These are phyloP conservation scores for Lagenidium giganteum DNA, from an alignment of 352 stramenopile genomes.

Conservation along the genomic window DNA sequence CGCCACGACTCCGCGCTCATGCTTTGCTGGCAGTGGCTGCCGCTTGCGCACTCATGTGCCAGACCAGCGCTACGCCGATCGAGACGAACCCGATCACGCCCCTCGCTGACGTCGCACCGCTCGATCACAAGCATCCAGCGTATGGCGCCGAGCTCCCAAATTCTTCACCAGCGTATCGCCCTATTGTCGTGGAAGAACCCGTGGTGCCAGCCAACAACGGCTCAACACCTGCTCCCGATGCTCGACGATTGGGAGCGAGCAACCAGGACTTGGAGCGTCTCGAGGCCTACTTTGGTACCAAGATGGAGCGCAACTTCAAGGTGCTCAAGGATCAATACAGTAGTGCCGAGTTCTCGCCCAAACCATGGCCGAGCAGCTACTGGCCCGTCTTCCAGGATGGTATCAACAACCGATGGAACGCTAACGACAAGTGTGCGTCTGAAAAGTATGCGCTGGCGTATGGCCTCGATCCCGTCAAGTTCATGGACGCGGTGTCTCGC, in stretches of 20 bases:
- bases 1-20: no score
- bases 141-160: slow-evolving; percentile 4
- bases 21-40: no score
- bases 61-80: not conserved
- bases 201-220: no score
- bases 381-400: slow-evolving; percentile 17
- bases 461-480: slow-evolving; percentile 4
- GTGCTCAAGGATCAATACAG: slow-evolving; percentile 12
- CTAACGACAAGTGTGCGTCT: slow-evolving; percentile 3
- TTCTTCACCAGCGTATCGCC: no score
- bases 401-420: slow-evolving; percentile 16
- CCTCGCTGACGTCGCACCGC: not conserved
- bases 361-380: slow-evolving; percentile 11
- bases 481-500: slow-evolving; percentile 13
- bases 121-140: slow-evolving; percentile 2
- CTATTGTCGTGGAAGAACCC: no score
- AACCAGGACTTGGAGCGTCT: slow-evolving; percentile 10
- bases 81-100: slow-evolving; percentile 6
- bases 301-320: slow-evolving; percentile 11
- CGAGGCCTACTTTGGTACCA: slow-evolving; percentile 8
- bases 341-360: not conserved
- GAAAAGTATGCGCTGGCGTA: slow-evolving; percentile 18
- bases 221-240: no score
- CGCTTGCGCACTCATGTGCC: no score
- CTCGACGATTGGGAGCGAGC: not conserved